phyloP scores from a whole-genome alignment of 2,329 filamentous ascomycete species.

The Cladophialophora immunda region DNA sequence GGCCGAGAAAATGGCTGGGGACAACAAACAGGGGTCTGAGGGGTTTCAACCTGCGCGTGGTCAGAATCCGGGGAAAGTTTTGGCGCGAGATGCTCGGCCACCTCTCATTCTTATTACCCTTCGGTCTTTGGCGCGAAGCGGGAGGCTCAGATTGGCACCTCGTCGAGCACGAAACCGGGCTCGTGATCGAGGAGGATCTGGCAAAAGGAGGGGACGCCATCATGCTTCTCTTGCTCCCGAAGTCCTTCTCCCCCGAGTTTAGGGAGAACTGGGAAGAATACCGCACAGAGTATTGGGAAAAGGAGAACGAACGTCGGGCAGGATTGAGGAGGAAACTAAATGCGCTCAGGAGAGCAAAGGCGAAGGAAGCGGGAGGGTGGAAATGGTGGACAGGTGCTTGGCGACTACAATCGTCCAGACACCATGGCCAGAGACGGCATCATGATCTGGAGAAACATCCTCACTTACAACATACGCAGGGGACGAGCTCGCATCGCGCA shows the following conservation, averaged over 20 bases:
- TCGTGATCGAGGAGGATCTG: slow-evolving; percentile 84
- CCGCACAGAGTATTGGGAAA: slow-evolving; percentile 94
- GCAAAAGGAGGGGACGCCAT: slow-evolving; percentile 90
- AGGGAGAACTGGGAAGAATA: slow-evolving; percentile 97
- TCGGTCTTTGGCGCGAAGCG: slow-evolving; percentile 63
- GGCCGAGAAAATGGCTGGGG: slow-evolving; percentile 90
- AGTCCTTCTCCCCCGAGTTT: slow-evolving; percentile 93
- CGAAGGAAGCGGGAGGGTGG: slow-evolving; percentile 74
- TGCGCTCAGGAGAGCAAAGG: slow-evolving; percentile 69
- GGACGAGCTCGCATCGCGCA: slow-evolving; percentile 19
- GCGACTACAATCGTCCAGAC: slow-evolving; percentile 51
- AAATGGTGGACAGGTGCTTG: slow-evolving; percentile 84
- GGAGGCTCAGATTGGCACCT: slow-evolving; percentile 73
- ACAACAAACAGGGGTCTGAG: slow-evolving; percentile 89
- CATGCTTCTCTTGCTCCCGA: slow-evolving; percentile 87
- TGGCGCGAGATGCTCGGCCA: slow-evolving; percentile 80
- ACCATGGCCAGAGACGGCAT: slow-evolving; percentile 28
- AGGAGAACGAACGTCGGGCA: slow-evolving; percentile 87
- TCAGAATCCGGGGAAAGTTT: slow-evolving; percentile 83
- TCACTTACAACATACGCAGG: slow-evolving; percentile 41
- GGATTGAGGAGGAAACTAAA: slow-evolving; percentile 75
- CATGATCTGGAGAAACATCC: slow-evolving; percentile 43
- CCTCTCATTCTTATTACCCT: slow-evolving; percentile 79
- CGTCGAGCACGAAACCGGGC: slow-evolving; percentile 67
- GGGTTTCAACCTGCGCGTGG: slow-evolving; percentile 94